phyloP scores from a whole-genome alignment of 1,284 basidiomycete genomes.

The Meira nashicola region DNA sequence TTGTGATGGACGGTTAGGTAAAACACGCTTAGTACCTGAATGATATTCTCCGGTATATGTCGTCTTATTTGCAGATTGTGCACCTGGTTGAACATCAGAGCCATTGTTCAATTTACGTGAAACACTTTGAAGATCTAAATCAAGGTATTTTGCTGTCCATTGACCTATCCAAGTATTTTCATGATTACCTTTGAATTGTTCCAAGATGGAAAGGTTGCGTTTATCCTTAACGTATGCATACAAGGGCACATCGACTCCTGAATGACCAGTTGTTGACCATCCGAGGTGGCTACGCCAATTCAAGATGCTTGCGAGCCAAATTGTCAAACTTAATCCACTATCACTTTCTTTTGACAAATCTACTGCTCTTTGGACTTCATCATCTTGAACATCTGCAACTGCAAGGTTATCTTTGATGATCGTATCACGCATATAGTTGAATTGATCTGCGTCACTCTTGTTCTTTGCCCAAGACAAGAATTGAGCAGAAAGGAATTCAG shows the following conservation, averaged over 20 bases:
- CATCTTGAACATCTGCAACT: conserved; percentile 30
- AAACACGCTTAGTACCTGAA: conserved; percentile 1
- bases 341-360: conserved; percentile 17
- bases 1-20: neutral
- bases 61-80: conserved; percentile 1
- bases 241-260: conserved; percentile 31
- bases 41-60: conserved; percentile 4
- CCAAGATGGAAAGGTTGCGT: neutral
- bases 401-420: conserved; percentile 28
- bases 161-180: conserved; percentile 44
- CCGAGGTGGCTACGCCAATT: conserved; percentile 41
- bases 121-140: conserved; percentile 28
- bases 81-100: conserved; percentile 1
- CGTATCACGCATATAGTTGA: conserved; percentile 26
- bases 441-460: conserved; percentile 35
- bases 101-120: conserved; percentile 20
- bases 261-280: conserved; percentile 36
- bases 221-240: conserved; percentile 31
- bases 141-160: conserved; percentile 27
- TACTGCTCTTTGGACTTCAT: conserved; percentile 29
- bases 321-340: conserved; percentile 2
- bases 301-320: conserved; percentile 20
- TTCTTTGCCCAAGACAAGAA: conserved; percentile 27
- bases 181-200: conserved; percentile 27
- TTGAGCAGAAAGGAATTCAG: conserved; percentile 18